phyloP scores from a whole-genome alignment of 2,329 filamentous ascomycete species.

The Fonsecaea monophora region DNA sequence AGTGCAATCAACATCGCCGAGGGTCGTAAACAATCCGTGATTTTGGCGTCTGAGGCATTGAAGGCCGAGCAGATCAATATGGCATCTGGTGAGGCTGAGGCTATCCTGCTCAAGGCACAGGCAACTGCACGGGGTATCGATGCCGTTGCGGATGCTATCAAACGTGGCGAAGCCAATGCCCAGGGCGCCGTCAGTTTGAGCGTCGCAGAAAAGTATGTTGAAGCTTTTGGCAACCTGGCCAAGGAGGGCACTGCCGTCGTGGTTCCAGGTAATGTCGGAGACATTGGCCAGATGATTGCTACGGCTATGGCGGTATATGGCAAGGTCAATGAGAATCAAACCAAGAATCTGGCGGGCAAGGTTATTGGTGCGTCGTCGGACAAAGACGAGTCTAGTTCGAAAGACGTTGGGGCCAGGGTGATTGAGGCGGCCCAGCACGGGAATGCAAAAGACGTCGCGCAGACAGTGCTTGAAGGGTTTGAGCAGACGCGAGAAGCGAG shows the following conservation, averaged over 20 bases:
- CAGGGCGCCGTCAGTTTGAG: slow-evolving; percentile 83
- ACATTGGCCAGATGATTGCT: slow-evolving; percentile 96
- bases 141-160: slow-evolving; percentile 78
- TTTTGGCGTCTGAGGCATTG: slow-evolving; percentile 91
- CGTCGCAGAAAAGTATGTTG: slow-evolving; percentile 97
- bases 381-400: slow-evolving; percentile 26
- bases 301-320: slow-evolving; percentile 94
- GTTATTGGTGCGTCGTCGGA: slow-evolving; percentile 46
- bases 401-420: slow-evolving; percentile 35
- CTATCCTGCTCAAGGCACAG: slow-evolving; percentile 81
- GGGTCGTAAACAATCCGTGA: slow-evolving; percentile 95
- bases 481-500: slow-evolving; percentile 50
- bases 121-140: slow-evolving; percentile 91
- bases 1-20: slow-evolving; percentile 99
- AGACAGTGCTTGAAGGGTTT: slow-evolving; percentile 58
- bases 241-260: slow-evolving; percentile 96
- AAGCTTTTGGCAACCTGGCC: slow-evolving; percentile 88
- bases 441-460: slow-evolving; percentile 53
- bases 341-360: slow-evolving; percentile 59
- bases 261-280: slow-evolving; percentile 94
- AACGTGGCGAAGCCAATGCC: slow-evolving; percentile 74
- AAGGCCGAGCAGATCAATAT: slow-evolving; percentile 91
- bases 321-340: slow-evolving; percentile 84
- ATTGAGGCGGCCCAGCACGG: slow-evolving; percentile 44
- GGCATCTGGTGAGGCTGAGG: slow-evolving; percentile 90